phyloP scores from a whole-genome alignment of 2,329 filamentous ascomycete species.

The Fusarium sp. region DNA sequence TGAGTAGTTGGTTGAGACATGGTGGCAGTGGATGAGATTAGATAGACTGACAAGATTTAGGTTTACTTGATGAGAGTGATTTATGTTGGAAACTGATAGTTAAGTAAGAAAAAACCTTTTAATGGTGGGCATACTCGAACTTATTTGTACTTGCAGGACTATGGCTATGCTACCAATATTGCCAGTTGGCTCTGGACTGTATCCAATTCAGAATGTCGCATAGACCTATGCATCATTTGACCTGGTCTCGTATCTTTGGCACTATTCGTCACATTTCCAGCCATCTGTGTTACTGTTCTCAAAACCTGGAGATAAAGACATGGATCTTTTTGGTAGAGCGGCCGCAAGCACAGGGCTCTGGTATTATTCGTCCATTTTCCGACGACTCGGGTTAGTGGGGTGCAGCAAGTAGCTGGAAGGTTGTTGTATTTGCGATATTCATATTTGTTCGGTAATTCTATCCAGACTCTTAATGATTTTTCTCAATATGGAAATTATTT shows the following conservation, averaged over 20 bases:
- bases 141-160: not conserved
- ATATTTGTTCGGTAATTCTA: not conserved
- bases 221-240: accelerated
- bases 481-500: not conserved
- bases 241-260: too few relatives aligned
- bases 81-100: not conserved
- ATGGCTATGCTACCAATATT: not conserved
- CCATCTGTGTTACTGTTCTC: not conserved
- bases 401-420: too few relatives aligned
- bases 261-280: not conserved
- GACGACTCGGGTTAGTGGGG: not conserved
- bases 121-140: accelerated
- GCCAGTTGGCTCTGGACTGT: not conserved
- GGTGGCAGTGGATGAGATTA: not conserved
- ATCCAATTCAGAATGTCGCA: not conserved
- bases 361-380: not conserved
- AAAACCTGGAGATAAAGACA: not conserved
- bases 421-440: too few relatives aligned
- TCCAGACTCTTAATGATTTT: not conserved
- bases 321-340: not conserved
- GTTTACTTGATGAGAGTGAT: too few relatives aligned
- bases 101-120: accelerated
- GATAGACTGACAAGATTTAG: not conserved
- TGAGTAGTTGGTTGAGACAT: conserved; percentile 12
- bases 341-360: too few relatives aligned